A percentile compares a stretch with the other conserved stretches of the same genome.
Evolutionary conservation across 306 rosid species (phyloP).

Genomic region (Lathyrus sativus): DNA sequence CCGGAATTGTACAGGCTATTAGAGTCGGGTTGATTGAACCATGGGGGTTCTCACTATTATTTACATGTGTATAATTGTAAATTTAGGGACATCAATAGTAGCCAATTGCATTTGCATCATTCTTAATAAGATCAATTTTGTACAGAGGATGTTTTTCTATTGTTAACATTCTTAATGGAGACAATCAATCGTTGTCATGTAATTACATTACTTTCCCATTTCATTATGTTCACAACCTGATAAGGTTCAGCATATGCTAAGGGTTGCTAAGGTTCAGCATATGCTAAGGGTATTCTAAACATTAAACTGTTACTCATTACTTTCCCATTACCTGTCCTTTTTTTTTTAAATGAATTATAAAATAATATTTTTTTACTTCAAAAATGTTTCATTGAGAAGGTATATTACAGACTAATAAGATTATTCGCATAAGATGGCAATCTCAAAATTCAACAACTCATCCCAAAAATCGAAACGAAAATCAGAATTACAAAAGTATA

Average conservation of each 20-base stretch:
- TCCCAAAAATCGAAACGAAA: no score
- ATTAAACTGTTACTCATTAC: no score
- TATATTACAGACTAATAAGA: background rate
- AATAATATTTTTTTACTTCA: background rate
- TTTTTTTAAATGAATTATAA: background rate
- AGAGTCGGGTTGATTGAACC: slow-evolving; percentile 45
- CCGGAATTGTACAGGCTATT: slow-evolving; percentile 55
- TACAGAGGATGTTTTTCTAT: slow-evolving; percentile 18
- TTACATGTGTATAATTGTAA: slow-evolving; percentile 34
- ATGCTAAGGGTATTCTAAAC: background rate
- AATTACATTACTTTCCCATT: background rate
- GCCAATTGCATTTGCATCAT: slow-evolving; percentile 29
- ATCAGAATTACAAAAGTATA: no score
- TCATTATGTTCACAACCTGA: background rate
- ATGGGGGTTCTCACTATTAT: slow-evolving; percentile 33
- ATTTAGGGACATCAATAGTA: slow-evolving; percentile 30
- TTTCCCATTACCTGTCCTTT: no score
- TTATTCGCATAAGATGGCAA: no score
- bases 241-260: background rate
- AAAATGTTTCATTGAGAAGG: background rate
- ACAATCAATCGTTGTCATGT: background rate
- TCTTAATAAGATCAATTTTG: slow-evolving; percentile 49
- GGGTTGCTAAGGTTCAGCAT: no score
- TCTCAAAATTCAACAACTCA: no score
- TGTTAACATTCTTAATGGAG: slow-evolving; percentile 22